These are phyloP conservation scores for Actinidia arguta DNA, from an alignment of 179 eudicot species.

Conservation along the genomic window DNA sequence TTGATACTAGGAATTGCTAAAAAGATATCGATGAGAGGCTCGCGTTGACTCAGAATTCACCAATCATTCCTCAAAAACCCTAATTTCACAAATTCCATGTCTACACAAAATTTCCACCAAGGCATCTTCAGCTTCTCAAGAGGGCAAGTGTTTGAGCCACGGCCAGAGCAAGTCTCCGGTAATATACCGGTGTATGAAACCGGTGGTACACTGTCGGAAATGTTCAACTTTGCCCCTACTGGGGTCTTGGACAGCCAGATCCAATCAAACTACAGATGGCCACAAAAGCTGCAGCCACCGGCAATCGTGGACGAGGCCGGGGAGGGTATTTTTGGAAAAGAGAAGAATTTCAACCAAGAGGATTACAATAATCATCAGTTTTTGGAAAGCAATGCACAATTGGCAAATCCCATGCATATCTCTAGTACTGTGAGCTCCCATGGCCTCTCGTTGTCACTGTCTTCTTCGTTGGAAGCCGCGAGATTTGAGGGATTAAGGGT, in stretches of 20 bases:
- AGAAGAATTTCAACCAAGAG: background rate
- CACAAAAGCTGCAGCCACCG: constrained; percentile 6
- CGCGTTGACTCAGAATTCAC: too few relatives aligned
- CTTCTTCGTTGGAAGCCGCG: constrained; percentile 73
- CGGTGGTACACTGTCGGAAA: constrained; percentile 84
- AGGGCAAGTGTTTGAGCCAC: constrained; percentile 54
- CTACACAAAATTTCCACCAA: constrained; percentile 58
- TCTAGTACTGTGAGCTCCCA: constrained; percentile 23
- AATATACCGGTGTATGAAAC: constrained; percentile 52
- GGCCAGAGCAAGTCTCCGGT: constrained; percentile 30
- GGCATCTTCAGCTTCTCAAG: constrained; percentile 59
- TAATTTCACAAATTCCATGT: constrained; percentile 61
- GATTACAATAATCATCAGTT: constrained; percentile 16
- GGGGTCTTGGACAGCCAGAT: constrained; percentile 58
- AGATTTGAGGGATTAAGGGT: constrained; percentile 66
- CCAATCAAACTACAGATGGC: constrained; percentile 21
- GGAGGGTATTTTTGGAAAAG: constrained; percentile 1
- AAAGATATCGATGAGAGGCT: background rate
- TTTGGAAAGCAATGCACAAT: background rate
- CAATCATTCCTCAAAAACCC: background rate
- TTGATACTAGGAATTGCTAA: background rate
- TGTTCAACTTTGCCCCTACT: constrained; percentile 73
- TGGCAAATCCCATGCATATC: too few relatives aligned
- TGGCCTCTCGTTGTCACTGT: constrained; percentile 78
- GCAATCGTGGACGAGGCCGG: background rate